Evolutionary conservation across 2,329 filamentous ascomycete genomes (phyloP), one percentile per base, ranked within the genome.

Genomic region (Didymella arachidicola): DNA sequence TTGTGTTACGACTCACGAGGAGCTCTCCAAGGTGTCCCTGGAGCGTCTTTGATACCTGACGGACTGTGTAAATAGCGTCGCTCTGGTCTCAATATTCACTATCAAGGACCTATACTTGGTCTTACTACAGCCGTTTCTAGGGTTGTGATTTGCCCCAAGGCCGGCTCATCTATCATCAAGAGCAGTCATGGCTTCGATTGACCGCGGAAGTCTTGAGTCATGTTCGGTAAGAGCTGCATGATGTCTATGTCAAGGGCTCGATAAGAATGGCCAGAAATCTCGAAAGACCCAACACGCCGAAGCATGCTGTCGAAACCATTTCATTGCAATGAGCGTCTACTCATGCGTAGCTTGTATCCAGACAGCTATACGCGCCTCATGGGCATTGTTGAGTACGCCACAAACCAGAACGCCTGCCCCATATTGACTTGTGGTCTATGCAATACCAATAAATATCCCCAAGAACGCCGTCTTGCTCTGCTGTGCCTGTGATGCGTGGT

Each of bases 391-490:
- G 36, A 44, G 11, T 44, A 53, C 45, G 45, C 45, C 50, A 29
- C 39, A 32, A 58, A 43, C 30, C 29, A 58, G 5, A 54, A 53
- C 41, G 45, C 45, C 57, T 39, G 16, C 18, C 59, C 48, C 26
- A 27, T 57, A 43, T 51, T 45, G 53, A 54, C 32, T 49, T 34
- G 18, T 54, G 51, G 53, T 66, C 62, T 69, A 69, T 65, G 64
- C 64, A 64, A 57, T 56, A 42, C 47, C 47, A 42, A 58, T 27
- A 39, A n/a, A 16, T 27, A 27, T 41, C 14, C 38, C 27, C 51
- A 59, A 56, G 45, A 54, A 64, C 61, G 66, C 64, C 67, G 39
- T 62, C 48, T 57, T 63, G 56, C 57, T 61, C 63, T 60, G 57
- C 61, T 65, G 65, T 62, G 52, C 59, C 63, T 62, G 54, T 49